These are phyloP conservation scores for Kalmusia sp. DNA, from an alignment of 2,329 filamentous ascomycete genomes.

Conservation along the genomic window DNA sequence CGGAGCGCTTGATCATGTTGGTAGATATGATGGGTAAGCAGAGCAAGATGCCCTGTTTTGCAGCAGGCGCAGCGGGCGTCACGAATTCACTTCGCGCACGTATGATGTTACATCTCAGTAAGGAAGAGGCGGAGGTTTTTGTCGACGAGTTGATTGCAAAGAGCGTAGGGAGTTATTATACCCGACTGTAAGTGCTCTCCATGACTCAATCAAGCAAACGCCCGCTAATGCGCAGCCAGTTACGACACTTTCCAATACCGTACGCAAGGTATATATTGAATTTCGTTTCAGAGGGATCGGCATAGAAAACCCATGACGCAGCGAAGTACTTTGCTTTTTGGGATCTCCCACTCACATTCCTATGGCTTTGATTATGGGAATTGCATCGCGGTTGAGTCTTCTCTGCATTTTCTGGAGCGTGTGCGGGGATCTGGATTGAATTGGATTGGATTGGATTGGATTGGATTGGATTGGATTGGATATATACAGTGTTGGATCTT, in stretches of 20 bases:
- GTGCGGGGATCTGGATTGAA: not conserved
- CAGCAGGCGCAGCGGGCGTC: constrained; percentile 74
- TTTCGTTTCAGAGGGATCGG: constrained; percentile 8
- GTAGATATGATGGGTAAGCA: constrained; percentile 85
- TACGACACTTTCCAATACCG: constrained; percentile 89
- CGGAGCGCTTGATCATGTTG: constrained; percentile 80
- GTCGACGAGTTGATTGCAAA: constrained; percentile 84
- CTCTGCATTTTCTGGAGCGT: constrained; percentile 1
- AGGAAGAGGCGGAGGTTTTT: constrained; percentile 80
- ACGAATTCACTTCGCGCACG: constrained; percentile 73
- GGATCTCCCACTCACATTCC: too few species aligned
- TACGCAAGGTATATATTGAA: constrained; percentile 84
- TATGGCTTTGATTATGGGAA: not conserved
- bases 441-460: too few species aligned
- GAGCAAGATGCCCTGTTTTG: constrained; percentile 83
- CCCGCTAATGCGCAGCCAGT: constrained; percentile 53
- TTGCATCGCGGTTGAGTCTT: not conserved
- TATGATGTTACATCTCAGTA: constrained; percentile 83
- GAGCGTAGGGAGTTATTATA: constrained; percentile 86
- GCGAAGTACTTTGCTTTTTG: too few species aligned
- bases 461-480: too few species aligned
- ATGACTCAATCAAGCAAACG: not conserved
- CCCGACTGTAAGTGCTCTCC: constrained; percentile 69
- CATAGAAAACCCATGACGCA: not conserved
- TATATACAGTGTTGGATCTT: too few species aligned